These are phyloP conservation scores for Zymoseptoria brevis DNA, from an alignment of 2,329 filamentous ascomycete species.

Conservation along the genomic window DNA sequence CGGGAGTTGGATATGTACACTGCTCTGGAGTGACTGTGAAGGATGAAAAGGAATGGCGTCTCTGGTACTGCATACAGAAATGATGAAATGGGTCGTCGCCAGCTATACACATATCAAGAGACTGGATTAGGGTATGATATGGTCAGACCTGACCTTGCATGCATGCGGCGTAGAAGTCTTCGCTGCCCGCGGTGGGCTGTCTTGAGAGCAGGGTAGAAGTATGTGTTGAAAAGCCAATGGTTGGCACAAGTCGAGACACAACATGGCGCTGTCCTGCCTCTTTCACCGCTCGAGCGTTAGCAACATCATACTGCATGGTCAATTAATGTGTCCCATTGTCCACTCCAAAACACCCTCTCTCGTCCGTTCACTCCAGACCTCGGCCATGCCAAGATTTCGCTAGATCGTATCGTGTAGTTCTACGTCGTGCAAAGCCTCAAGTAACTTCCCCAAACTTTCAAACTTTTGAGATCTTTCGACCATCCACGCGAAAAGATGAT, in stretches of 20 bases:
- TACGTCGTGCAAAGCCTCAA: not conserved
- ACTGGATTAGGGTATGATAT: not conserved
- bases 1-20: conserved; percentile 58
- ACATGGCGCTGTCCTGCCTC: not conserved
- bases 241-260: not conserved
- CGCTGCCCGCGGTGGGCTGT: not conserved
- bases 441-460: not conserved
- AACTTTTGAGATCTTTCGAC: not conserved
- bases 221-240: not conserved
- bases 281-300: not conserved
- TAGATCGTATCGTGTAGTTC: not conserved
- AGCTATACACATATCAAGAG: not conserved
- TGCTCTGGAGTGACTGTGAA: conserved; percentile 53
- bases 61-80: not conserved
- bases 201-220: not conserved
- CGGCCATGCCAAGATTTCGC: not conserved
- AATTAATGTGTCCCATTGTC: not conserved
- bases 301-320: not conserved
- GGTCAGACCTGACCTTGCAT: not conserved
- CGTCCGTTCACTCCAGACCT: not conserved
- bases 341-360: not conserved
- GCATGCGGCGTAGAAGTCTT: not conserved
- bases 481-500: conserved; percentile 30
- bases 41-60: not conserved
- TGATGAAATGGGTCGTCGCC: not conserved